Base-by-base conservation (phyloP, 2,329 filamentous ascomycete species). In the Penicillium thymicola region DNA sequence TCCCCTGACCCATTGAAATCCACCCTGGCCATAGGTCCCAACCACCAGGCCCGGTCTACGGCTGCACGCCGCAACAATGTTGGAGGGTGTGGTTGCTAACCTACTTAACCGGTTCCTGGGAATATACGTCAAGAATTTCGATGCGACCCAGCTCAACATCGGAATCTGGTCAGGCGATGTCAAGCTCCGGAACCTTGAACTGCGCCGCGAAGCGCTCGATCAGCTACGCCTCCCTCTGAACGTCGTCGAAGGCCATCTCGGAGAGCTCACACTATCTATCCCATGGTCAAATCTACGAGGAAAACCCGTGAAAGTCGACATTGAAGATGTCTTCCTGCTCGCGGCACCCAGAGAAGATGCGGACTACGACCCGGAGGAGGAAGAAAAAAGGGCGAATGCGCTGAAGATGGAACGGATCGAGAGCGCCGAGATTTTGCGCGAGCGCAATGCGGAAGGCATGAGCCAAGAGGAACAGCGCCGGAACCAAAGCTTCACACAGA, bases 91-190 rank as follows among this genome's bases (percentile, higher is more conserved):
- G 67, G 94, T 97, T 63, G 92, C 94, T 68, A 95, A 93, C 78
- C 83, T 99, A 81, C 88, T 99, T 68, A 99, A 99, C 81, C 89
- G 95, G 81, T 97, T 99, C 78, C 80, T 99, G 85, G 95, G 94
- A 83, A 96, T 97, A 89, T 99, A 99, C 76, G 93, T 99, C 76
- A 92, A 96, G 83, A 97, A 99, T 78, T 99, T 99, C 74, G 94
- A 99, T 76, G 91, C 94, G 53, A 89, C 91, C 70, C 94, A 99
- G 80, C 84, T 99, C 64, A 99, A 99, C 73, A 92, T 99, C 62
- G 94, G 95, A 62, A 99, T 99, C 70, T 99, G 93, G 94, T 96
- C 90, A 23, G 94, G 95, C 67, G 94, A 99, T 79, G 94, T 99
- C 69, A 96, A 96, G 78, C 83, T 99, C 44, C 87, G 88, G 59